Evolutionary conservation across 805 yeast species (phyloP).

Genomic region (Candida ortonii): DNA sequence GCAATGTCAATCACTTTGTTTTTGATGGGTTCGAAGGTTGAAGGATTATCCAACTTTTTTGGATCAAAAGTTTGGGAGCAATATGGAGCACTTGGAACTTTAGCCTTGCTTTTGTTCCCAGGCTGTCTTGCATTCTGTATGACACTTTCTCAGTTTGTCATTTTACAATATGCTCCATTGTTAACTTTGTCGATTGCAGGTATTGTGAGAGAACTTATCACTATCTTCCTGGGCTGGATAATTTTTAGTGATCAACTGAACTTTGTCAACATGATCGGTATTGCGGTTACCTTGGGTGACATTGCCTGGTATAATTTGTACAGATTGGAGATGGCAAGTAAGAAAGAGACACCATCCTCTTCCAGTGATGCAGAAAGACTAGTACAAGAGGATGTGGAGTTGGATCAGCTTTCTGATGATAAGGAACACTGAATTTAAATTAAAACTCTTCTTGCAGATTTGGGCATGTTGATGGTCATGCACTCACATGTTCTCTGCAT

Average conservation of each 20-base stretch:
- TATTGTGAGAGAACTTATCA: constrained; percentile 83
- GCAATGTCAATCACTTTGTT: constrained; percentile 64
- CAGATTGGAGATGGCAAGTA: constrained; percentile 35
- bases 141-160: constrained; percentile 80
- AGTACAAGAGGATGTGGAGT: constrained; percentile 15
- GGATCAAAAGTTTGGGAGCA: constrained; percentile 57
- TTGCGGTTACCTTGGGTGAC: constrained; percentile 65
- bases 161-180: constrained; percentile 74
- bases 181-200: constrained; percentile 85
- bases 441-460: too few species aligned
- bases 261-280: constrained; percentile 63
- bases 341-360: constrained; percentile 7
- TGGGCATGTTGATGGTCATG: too few species aligned
- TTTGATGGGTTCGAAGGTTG: constrained; percentile 60
- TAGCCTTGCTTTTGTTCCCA: constrained; percentile 62
- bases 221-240: constrained; percentile 62
- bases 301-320: constrained; percentile 75
- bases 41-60: constrained; percentile 56
- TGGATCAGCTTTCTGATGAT: constrained; percentile 14
- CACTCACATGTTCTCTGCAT: too few species aligned
- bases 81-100: constrained; percentile 51
- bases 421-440: constrained; percentile 3
- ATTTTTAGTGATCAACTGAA: constrained; percentile 72
- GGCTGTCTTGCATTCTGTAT: constrained; percentile 80
- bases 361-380: constrained; percentile 20